phyloP scores from a whole-genome alignment of 2,329 filamentous ascomycete species.

The Trichoderma guizhouense region DNA sequence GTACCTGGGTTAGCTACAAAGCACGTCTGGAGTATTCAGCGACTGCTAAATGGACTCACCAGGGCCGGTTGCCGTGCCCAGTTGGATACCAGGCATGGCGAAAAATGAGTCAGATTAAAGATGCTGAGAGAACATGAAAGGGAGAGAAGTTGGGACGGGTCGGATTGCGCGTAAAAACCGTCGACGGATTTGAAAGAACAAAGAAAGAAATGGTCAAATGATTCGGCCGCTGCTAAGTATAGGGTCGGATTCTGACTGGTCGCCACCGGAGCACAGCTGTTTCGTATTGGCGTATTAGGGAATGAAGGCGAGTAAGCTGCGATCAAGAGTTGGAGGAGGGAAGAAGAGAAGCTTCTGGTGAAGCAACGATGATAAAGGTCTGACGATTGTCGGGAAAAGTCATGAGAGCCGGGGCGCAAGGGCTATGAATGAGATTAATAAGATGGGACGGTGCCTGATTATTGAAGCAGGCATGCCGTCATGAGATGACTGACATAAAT shows the following conservation, averaged over 20 bases:
- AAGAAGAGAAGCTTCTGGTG: background rate
- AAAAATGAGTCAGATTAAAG: slow-evolving; percentile 1
- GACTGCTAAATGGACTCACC: slow-evolving; percentile 34
- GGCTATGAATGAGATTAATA: background rate
- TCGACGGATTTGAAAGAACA: background rate
- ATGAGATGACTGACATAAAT: background rate
- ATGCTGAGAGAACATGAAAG: background rate
- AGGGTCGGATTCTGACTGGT: slow-evolving; percentile 2
- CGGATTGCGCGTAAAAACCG: background rate
- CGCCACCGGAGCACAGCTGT: background rate
- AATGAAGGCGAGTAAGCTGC: background rate
- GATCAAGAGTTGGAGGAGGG: background rate
- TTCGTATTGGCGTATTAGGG: background rate
- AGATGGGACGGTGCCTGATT: background rate
- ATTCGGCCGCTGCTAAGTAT: background rate
- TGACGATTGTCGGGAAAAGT: background rate
- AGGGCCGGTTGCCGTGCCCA: slow-evolving; percentile 39
- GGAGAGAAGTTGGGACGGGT: background rate
- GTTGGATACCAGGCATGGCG: slow-evolving; percentile 24
- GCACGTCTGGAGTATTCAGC: background rate
- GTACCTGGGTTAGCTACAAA: slow-evolving; percentile 19
- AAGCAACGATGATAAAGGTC: background rate
- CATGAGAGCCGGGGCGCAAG: background rate
- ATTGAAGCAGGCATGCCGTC: background rate
- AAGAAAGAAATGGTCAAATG: background rate